Evolutionary conservation across 768 basidiomycete genomes (phyloP), one percentile per base, ranked within the genome.

Genomic region (Nidularia sp.): DNA sequence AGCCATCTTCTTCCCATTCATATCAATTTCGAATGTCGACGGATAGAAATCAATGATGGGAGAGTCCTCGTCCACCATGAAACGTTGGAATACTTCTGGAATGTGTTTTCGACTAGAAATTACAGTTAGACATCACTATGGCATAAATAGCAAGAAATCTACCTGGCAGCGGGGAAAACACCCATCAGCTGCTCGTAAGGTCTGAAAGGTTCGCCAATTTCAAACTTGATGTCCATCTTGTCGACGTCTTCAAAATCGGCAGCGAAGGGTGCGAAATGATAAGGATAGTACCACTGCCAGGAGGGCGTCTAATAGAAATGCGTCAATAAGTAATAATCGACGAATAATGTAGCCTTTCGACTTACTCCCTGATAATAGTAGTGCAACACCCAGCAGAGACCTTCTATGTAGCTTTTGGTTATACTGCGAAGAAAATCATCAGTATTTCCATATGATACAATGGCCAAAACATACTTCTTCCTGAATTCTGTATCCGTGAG

Each of bases 201-300:
- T 62, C 89, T 92, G 78, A 98, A 98, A 3, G 97, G 97, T 53
- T 84, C 78, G 5, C 94, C 92, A 25, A 83, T 64, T 4, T 81
- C 79, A 62, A 98, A 98, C 35, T 74, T 68, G 64, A 98, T 84
- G 35, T 92, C 73, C 82, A 95, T 84, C 56, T 84, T 76, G 34
- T 78, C 80, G 45, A 96, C 74, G 44, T 90, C 85, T 51, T 81
- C 79, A 58, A 98, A 98, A 67, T 99, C 97, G 54, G 87, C 86
- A 6, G 97, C 97, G 66, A 99, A 99, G 0, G 97, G 97, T 9
- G 97, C 93, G 66, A 97, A 99, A 69, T 99, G 97, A 62, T 89
- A 95, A 1, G 97, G 97, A 67, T 98, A 98, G 71, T 88, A 99
- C 97, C 97, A 99, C 62, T 94, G 85, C 96, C 96, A 98, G 2